Base-by-base conservation (phyloP, 768 basidiomycete genomes). In the Tylopilus vinaceipallidus region DNA sequence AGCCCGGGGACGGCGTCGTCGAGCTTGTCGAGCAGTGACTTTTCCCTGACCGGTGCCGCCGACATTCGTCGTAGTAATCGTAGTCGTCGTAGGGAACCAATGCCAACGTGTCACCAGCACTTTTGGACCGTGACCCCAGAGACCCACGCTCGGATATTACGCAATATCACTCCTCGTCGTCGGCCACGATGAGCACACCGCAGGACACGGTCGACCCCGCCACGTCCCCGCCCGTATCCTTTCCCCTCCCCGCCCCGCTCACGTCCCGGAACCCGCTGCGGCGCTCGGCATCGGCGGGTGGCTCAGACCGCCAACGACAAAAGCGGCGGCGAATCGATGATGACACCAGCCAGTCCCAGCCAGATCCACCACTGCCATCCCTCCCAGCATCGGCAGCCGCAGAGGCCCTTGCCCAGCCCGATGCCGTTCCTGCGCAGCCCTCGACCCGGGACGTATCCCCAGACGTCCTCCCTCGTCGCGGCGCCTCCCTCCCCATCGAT, bases 1-100 rank as follows among this genome's bases (percentile, higher is more conserved):
- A 92, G 71, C 3, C 49, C 47, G n/a, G 81, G 78, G 4, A 81
- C 80, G 26, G 76, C 75, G 14, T 75, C 66, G 67, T 89, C 86
- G 55, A 90, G 78, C 60, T 80, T 81, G 60, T 77, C 75, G 54
- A 88, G 76, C 47, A 86, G 53, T 3, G 77, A 56, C 19, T 52
- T 52, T 10, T 63, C 61, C 26, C 2, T 49, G n/a, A 35, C 46
- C 42, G 24, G 45, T 11, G 47, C 32, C 17, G 23, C 2, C n/a
- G n/a, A n/a, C n/a, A n/a, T n/a, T n/a, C n/a, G n/a, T n/a, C n/a
- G n/a, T n/a, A n/a, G n/a, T n/a, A n/a, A n/a, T n/a, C n/a, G n/a
- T n/a, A n/a, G n/a, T n/a, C n/a, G n/a, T n/a, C n/a, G n/a, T n/a
- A n/a, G n/a, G 11, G 13, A 22, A 48, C 23, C 30, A 29, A 24